These are phyloP conservation scores for Penicillium ucsense DNA, from an alignment of 495 filamentous ascomycete species.

Conservation along the genomic window DNA sequence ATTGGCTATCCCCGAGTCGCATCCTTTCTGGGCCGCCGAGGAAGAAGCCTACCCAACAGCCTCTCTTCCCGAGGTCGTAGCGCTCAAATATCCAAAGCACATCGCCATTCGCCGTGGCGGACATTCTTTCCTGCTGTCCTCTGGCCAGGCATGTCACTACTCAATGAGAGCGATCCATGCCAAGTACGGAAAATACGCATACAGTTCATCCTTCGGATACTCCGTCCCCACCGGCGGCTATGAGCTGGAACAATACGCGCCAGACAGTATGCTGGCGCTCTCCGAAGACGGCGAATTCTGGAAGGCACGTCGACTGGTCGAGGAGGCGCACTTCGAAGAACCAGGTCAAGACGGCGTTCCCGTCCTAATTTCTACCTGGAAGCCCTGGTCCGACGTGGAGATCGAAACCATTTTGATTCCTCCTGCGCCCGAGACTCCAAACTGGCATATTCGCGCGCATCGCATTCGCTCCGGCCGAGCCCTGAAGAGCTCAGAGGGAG, in stretches of 20 bases:
- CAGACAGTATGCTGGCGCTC: constrained; percentile 63
- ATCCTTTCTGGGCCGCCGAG: constrained; percentile 36
- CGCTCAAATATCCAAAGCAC: constrained; percentile 58
- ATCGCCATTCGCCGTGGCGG: constrained; percentile 51
- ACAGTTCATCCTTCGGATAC: constrained; percentile 65
- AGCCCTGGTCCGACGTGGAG: constrained; percentile 54
- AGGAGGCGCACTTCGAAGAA: constrained; percentile 46
- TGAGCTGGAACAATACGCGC: constrained; percentile 63
- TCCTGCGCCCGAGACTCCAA: constrained; percentile 38
- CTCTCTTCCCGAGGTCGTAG: constrained; percentile 42
- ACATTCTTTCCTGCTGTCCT: constrained; percentile 64
- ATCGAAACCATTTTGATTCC: constrained; percentile 57
- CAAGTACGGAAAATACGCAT: constrained; percentile 74
- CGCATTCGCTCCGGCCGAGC: constrained; percentile 45
- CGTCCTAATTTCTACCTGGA: constrained; percentile 57
- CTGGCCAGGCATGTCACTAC: constrained; percentile 70
- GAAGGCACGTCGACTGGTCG: constrained; percentile 57
- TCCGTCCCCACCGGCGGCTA: constrained; percentile 68
- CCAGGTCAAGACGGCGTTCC: constrained; percentile 36
- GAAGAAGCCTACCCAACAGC: constrained; percentile 52
- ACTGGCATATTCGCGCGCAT: constrained; percentile 63
- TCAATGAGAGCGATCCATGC: constrained; percentile 70
- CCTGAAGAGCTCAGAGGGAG: constrained; percentile 59
- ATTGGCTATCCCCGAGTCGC: constrained; percentile 29
- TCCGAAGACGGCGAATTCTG: constrained; percentile 75